phyloP scores from a whole-genome alignment of 2,329 filamentous ascomycete genomes.

The Arthrobotrys conoides region DNA sequence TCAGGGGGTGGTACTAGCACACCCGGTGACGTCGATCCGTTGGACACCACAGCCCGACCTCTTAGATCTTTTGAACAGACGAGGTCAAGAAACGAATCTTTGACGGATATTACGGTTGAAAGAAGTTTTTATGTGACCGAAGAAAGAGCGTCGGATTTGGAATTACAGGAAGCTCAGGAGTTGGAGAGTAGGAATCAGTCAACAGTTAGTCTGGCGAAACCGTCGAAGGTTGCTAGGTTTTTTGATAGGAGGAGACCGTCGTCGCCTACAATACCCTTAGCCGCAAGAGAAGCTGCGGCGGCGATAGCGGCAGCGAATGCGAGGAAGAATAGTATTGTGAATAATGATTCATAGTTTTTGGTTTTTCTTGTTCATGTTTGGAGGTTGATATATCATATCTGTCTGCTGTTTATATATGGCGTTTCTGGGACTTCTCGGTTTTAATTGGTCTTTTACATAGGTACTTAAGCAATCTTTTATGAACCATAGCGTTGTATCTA shows the following conservation, averaged over 20 bases:
- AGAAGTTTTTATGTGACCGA: conserved; percentile 50
- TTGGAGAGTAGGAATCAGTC: conserved; percentile 19
- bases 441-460: too few species aligned
- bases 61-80: neutral
- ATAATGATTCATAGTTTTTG: neutral
- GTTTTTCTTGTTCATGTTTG: neutral
- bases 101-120: conserved; percentile 56
- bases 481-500: too few species aligned
- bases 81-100: conserved; percentile 30
- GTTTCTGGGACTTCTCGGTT: too few species aligned
- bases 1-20: neutral
- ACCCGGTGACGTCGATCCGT: neutral
- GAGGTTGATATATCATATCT: neutral
- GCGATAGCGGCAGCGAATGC: conserved; percentile 3
- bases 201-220: conserved; percentile 31
- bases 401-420: too few species aligned
- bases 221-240: conserved; percentile 27
- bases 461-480: too few species aligned
- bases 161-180: conserved; percentile 19
- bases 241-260: conserved; percentile 43
- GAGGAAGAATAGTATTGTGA: neutral
- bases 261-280: conserved; percentile 34
- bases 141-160: conserved; percentile 46
- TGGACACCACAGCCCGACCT: neutral
- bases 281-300: conserved; percentile 19